phyloP scores from a whole-genome alignment of 2,329 filamentous ascomycete species.

The Elsinoe ampelina region DNA sequence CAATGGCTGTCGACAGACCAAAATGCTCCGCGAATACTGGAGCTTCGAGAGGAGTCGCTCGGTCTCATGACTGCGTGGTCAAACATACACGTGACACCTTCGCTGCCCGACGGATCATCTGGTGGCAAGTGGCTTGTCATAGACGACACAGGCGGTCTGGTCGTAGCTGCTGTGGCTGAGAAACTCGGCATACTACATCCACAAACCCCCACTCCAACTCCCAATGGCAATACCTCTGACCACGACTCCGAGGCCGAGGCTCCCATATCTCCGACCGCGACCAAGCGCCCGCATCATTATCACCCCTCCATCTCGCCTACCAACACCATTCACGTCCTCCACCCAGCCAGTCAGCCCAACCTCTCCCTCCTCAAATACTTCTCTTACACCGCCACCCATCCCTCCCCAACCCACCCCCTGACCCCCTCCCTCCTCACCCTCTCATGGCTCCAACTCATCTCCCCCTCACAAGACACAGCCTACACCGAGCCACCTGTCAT shows the following conservation, averaged over 20 bases:
- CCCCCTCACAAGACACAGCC: constrained; percentile 63
- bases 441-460: constrained; percentile 84
- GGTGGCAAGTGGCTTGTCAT: constrained; percentile 68
- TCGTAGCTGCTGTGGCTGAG: constrained; percentile 78
- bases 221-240: constrained; percentile 2
- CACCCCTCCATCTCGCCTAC: constrained; percentile 40
- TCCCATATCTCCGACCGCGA: constrained; percentile 18
- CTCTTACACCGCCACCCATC: constrained; percentile 64
- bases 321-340: constrained; percentile 73
- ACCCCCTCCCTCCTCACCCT: constrained; percentile 71
- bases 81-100: constrained; percentile 57
- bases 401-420: constrained; percentile 62
- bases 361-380: constrained; percentile 83
- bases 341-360: constrained; percentile 78
- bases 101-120: constrained; percentile 17
- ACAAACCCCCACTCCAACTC: constrained; percentile 11
- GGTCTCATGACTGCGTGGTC: constrained; percentile 79
- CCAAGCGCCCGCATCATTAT: constrained; percentile 49
- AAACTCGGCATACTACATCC: constrained; percentile 72
- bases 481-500: constrained; percentile 60
- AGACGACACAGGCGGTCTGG: constrained; percentile 75
- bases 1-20: constrained; percentile 72
- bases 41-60: constrained; percentile 75
- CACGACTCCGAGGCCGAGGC: constrained; percentile 17
- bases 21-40: constrained; percentile 71